Evolutionary conservation across 495 filamentous ascomycete genomes (phyloP), one percentile per base, ranked within the genome.

Genomic region (Staphylotrichum tortipilum): DNA sequence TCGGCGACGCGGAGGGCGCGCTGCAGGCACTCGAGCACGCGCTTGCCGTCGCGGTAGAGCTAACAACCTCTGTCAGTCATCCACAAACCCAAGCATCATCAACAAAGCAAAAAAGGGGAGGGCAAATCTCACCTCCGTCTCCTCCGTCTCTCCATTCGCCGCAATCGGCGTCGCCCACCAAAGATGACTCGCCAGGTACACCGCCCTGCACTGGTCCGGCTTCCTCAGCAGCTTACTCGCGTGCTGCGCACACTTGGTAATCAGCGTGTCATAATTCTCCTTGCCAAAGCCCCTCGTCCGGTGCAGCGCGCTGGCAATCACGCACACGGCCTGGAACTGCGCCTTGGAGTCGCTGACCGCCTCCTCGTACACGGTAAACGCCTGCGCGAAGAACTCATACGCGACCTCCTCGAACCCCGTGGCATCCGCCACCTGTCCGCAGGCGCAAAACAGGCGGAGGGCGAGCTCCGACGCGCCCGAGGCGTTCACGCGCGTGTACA

Each of bases 341-440:
- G 89, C 90, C 50, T 92, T 82, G 12, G 88, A 94, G 63, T 98
- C 92, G 47, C 86, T 91, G 50, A 98, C 86, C 2, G 86, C 81
- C 68, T 97, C 94, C 62, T 98, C 92, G 63, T 98, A 98, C 26
- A 97, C 88, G 0, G 92, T 97, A 53, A 98, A 98, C 1, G 92
- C 92, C 62, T 98, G 94, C 3, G 91, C 92, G 59, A 96, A 98
- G 74, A 94, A 97, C 66, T 98, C 92, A 66, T 98, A 98, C 15
- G 87, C 85, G 22, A 95, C 85, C 68, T 97, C 92, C 66, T 97
- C 92, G 55, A 90, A 90, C 12, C 85, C 87, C 5, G 83, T 90
- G 65, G 92, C 86, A 58, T 95, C 91, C 19, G 94, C 89, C 24
- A 91, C 83, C 67, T 96, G 90, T 14, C 92, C 92, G 60, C 88